phyloP scores from a whole-genome alignment of 1,284 basidiomycete genomes.

The Puccinia hordei region DNA sequence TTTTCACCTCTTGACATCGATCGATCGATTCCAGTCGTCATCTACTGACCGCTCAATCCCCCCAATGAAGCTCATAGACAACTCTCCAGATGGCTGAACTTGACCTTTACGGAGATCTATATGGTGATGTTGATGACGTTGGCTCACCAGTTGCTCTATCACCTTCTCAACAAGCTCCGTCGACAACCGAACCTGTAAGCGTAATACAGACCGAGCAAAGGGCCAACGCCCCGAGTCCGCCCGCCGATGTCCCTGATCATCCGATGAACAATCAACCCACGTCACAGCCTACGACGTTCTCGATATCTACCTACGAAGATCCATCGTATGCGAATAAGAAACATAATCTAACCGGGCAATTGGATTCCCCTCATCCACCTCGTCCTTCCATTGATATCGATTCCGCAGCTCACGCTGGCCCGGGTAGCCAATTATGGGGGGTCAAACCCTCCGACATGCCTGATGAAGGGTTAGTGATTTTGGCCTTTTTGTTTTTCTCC shows the following conservation, averaged over 20 bases:
- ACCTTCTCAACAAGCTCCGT: conserved; percentile 15
- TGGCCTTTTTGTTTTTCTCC: neutral
- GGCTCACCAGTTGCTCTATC: conserved; percentile 42
- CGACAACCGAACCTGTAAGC: neutral
- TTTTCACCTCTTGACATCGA: neutral
- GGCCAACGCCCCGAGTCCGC: neutral
- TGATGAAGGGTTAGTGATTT: conserved; percentile 49
- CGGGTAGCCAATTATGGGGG: conserved; percentile 36
- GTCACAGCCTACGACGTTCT: conserved; percentile 43
- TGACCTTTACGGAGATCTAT: conserved; percentile 50
- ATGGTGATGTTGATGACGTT: conserved; percentile 47
- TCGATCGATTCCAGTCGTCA: neutral
- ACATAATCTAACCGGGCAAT: neutral
- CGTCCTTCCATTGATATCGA: conserved; percentile 6
- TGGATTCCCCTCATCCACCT: conserved; percentile 29
- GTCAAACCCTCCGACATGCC: conserved; percentile 51
- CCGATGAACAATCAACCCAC: neutral
- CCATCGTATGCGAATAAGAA: conserved; percentile 38
- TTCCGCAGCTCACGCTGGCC: conserved; percentile 14
- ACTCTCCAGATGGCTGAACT: conserved; percentile 41
- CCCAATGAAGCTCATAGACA: neutral
- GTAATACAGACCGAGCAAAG: neutral
- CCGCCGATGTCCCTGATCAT: neutral
- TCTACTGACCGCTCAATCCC: neutral
- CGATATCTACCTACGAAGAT: conserved; percentile 49